Evolutionary conservation across 176 grass and related monocot species (phyloP), one percentile per base, ranked within the genome.

Genomic region (Triticum timopheevii): DNA sequence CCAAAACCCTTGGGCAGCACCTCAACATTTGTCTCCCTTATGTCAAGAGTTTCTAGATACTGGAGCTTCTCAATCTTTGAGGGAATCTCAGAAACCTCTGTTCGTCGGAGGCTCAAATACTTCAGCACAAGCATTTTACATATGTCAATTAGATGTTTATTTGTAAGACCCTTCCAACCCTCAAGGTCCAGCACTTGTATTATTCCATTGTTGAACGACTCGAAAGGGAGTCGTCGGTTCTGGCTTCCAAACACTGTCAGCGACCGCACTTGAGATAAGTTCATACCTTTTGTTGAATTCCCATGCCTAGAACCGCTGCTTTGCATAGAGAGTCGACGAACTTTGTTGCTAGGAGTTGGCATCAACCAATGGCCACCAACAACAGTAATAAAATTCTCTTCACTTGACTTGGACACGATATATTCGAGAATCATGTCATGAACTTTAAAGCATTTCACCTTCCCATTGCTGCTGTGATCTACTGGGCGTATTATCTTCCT

Each of bases 391-490:
- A 86, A 86, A 45, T 30, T 30, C 28, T 30, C 28, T 30, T 30
- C 28, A 2, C 28, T 30, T 30, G 28, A 30, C 28, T 30, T 78
- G 13, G 4, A 35, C 7, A 85, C 12, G 24, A 85, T 85, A 2
- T 85, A 77, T 44, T 44, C 42, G 3, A 44, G 10, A 3, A 44
- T 44, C 42, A 44, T 44, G 42, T 44, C 42, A 3, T 44, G 42
- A 44, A 62, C 59, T 62, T 31, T 86, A 23, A 23, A 86, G 75
- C 10, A 86, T 45, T 86, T 86, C 3, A 86, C 84, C 6, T 86
- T 59, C 1, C 84, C 76, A 7, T 61, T 61, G 17, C 5, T 84
- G 10, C 38, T 75, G 1, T 76, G 35, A 0, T 84, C 38, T 1
- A 84, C 36, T 23, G 82, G 6, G 2, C 56, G 36, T 8, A 84